These are phyloP conservation scores for Pestalotiopsis sp. DNA, from an alignment of 2,329 filamentous ascomycete genomes.

Conservation along the genomic window DNA sequence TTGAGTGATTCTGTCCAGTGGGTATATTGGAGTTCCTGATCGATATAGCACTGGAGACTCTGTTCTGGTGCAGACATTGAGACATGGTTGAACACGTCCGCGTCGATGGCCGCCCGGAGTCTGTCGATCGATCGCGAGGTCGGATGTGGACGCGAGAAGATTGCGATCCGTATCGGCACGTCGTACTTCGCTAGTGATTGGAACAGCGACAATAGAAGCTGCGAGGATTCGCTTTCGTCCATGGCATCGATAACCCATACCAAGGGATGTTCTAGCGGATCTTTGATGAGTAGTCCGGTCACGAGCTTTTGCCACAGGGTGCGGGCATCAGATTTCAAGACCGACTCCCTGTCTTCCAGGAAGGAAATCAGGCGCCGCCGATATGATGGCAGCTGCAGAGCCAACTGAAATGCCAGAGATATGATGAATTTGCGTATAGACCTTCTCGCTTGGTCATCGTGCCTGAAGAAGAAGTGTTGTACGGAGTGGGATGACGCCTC, in stretches of 20 bases:
- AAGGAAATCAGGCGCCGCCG: not conserved
- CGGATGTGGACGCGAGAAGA: not conserved
- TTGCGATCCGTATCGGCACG: not conserved
- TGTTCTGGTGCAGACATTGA: too few species aligned
- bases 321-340: too few species aligned
- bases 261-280: not conserved
- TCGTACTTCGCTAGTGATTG: conserved; percentile 11
- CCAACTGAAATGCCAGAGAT: not conserved
- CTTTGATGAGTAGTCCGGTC: too few species aligned
- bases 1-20: conserved; percentile 1
- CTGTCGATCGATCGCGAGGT: not conserved
- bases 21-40: not conserved
- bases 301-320: too few species aligned
- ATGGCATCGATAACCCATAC: not conserved
- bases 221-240: conserved; percentile 20
- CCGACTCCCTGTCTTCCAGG: not conserved
- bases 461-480: too few species aligned
- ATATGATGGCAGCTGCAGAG: not conserved
- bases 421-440: not conserved
- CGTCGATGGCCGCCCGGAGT: not conserved
- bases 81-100: not conserved
- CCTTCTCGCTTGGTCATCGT: not conserved
- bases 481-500: too few species aligned
- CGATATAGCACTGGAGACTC: not conserved
- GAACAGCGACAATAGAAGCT: conserved; percentile 28